These are phyloP conservation scores for Hermanozyma aechmeae DNA, from an alignment of 805 yeast genomes.

Conservation along the genomic window DNA sequence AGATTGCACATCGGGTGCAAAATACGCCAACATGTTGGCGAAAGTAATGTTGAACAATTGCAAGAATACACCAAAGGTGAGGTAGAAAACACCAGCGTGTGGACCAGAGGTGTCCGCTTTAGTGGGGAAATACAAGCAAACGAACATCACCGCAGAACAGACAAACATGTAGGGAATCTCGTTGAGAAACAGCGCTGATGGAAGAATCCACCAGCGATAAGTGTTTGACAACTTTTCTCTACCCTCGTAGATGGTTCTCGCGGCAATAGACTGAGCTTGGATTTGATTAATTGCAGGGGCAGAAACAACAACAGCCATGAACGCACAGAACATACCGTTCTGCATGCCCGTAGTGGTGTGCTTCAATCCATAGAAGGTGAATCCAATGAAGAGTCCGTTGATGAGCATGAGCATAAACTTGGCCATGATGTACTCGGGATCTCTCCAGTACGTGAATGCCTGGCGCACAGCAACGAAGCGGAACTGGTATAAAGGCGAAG, in stretches of 20 bases:
- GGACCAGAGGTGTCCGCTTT: conserved; percentile 7
- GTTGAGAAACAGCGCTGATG: conserved; percentile 42
- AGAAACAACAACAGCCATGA: conserved; percentile 47
- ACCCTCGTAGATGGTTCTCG: conserved; percentile 59
- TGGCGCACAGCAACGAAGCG: neutral
- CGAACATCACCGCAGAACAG: conserved; percentile 22
- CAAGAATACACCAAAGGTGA: conserved; percentile 40
- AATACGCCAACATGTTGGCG: conserved; percentile 30
- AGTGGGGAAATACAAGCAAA: conserved; percentile 31
- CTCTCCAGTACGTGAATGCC: neutral
- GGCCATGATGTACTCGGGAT: neutral
- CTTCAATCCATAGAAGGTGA: neutral
- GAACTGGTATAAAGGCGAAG: neutral
- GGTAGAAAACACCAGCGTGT: conserved; percentile 33
- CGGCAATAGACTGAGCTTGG: conserved; percentile 46
- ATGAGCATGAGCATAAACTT: neutral
- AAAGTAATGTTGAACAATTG: conserved; percentile 31
- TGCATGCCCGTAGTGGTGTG: neutral
- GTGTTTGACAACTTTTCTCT: conserved; percentile 66
- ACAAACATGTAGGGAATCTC: conserved; percentile 50
- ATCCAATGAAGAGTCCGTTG: neutral
- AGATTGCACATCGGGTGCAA: conserved; percentile 35
- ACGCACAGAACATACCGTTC: conserved; percentile 13
- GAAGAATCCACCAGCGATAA: conserved; percentile 58
- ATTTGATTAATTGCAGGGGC: conserved; percentile 55